Percentiles rank a stretch among this genome's conserved stretches.
Conservation (phyloP, 1,284 basidiomycete genomes). For the Baeospora myosura region DNA sequence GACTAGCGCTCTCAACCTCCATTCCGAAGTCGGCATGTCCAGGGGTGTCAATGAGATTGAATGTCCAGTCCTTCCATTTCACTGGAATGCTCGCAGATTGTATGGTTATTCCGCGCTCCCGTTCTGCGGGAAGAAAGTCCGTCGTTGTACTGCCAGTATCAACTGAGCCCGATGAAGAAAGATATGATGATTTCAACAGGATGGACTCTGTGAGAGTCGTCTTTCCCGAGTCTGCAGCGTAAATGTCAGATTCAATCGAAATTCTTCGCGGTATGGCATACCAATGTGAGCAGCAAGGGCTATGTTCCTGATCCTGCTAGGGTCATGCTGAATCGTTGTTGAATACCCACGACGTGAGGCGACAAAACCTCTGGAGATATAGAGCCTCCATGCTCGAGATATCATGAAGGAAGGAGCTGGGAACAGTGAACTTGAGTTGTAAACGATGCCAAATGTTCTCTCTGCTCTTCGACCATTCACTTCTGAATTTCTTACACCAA, state of each 20-base stretch:
- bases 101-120: constrained; percentile 86
- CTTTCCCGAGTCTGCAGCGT: constrained; percentile 73
- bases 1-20: constrained; percentile 88
- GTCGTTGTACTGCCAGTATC: constrained; percentile 88
- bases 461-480: neutral
- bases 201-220: constrained; percentile 88
- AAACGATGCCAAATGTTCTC: neutral
- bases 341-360: constrained; percentile 25
- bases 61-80: constrained; percentile 77
- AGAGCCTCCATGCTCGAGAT: too few relatives aligned
- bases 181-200: constrained; percentile 67
- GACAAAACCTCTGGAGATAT: too few relatives aligned
- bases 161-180: constrained; percentile 72
- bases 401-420: too few relatives aligned
- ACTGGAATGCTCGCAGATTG: constrained; percentile 89
- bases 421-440: neutral
- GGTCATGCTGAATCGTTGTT: constrained; percentile 29
- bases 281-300: constrained; percentile 82
- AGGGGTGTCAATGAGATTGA: constrained; percentile 87
- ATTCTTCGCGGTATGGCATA: constrained; percentile 23
- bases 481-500: too few relatives aligned
- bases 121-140: constrained; percentile 84
- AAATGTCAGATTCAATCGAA: constrained; percentile 2
- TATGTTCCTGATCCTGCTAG: constrained; percentile 60
- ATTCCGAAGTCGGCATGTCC: constrained; percentile 93